phyloP scores from a whole-genome alignment of 257 asterid genomes.

The Ocimum tenuiflorum region DNA sequence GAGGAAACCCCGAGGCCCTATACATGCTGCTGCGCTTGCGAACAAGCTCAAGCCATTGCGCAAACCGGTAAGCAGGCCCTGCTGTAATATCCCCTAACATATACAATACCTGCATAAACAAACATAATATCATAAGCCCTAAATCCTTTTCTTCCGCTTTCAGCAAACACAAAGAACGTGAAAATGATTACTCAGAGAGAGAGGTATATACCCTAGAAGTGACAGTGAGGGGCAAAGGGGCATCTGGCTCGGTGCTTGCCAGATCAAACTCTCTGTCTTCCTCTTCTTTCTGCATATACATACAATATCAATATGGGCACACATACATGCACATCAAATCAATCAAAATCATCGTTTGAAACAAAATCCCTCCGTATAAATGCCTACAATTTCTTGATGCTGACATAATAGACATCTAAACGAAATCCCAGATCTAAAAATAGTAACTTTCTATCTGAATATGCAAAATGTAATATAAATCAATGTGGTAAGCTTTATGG shows the following conservation, averaged over 20 bases:
- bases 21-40: slow-evolving; percentile 81
- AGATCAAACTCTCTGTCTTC: slow-evolving; percentile 70
- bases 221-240: slow-evolving; percentile 89
- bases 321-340: not conserved
- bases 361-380: not conserved
- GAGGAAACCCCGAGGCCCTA: slow-evolving; percentile 81
- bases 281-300: slow-evolving; percentile 70
- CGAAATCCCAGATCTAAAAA: slow-evolving; percentile 30
- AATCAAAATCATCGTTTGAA: not conserved
- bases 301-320: not conserved
- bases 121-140: not conserved
- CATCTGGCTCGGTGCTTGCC: slow-evolving; percentile 59
- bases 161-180: not conserved
- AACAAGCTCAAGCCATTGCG: slow-evolving; percentile 95
- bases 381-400: not conserved
- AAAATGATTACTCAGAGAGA: not conserved
- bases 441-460: slow-evolving; percentile 4
- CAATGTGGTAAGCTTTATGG: not conserved
- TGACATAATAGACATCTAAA: not conserved
- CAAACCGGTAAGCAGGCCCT: slow-evolving; percentile 79
- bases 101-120: slow-evolving; percentile 66
- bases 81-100: slow-evolving; percentile 95
- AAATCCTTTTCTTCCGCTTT: not conserved
- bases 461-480: not conserved
- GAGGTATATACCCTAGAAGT: slow-evolving; percentile 88